Evolutionary conservation across 192 early-diverging fungal species (phyloP).

Genomic region (Helicostylum pulchrum): DNA sequence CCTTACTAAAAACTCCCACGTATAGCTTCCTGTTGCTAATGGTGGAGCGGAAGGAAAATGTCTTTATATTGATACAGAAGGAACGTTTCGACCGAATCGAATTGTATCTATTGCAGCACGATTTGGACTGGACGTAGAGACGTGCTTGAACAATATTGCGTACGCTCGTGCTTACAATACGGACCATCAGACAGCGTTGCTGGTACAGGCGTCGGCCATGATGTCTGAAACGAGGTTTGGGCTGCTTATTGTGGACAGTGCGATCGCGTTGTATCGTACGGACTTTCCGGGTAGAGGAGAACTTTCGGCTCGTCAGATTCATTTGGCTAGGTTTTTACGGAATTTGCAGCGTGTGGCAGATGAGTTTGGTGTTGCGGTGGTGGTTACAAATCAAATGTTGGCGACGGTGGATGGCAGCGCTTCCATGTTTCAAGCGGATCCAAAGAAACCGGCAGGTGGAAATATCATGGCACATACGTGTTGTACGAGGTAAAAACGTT

Average conservation of each 20-base stretch:
- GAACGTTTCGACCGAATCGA: conserved; percentile 92
- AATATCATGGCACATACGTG: conserved; percentile 98
- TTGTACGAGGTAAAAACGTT: conserved; percentile 72
- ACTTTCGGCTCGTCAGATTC: conserved; percentile 91
- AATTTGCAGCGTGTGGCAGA: conserved; percentile 84
- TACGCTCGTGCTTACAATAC: conserved; percentile 93
- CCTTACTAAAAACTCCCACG: neutral
- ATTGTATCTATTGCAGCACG: conserved; percentile 77
- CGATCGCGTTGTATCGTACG: conserved; percentile 92
- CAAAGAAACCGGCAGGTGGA: conserved; percentile 96
- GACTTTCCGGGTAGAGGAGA: conserved; percentile 96
- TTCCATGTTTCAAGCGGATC: conserved; percentile 84
- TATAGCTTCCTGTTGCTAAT: conserved; percentile 78
- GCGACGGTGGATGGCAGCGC: conserved; percentile 85
- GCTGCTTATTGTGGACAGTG: conserved; percentile 88
- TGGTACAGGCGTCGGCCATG: conserved; percentile 84
- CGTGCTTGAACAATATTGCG: conserved; percentile 92
- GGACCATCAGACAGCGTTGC: conserved; percentile 87
- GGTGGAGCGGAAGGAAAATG: conserved; percentile 94
- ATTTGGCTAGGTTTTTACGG: conserved; percentile 87
- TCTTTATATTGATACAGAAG: conserved; percentile 96
- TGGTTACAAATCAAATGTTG: conserved; percentile 97
- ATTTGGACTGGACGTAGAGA: conserved; percentile 69
- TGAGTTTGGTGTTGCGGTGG: conserved; percentile 96
- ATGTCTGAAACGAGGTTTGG: conserved; percentile 85